Conservation (phyloP, 2,329 filamentous ascomycete genomes). For the Pseudocercospora fuligena region DNA sequence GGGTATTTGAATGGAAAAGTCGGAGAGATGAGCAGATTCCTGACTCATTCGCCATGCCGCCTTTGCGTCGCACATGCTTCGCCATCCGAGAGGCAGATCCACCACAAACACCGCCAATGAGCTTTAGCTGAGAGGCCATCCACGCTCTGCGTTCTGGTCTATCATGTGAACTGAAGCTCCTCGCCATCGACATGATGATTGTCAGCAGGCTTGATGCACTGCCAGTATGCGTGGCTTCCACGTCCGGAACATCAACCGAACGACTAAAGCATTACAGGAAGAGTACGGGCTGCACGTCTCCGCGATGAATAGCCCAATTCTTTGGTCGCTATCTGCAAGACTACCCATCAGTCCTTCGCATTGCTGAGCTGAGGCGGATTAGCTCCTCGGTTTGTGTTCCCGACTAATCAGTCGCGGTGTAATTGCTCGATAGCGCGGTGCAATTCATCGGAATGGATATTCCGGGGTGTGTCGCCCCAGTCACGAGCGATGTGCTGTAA, state of each 20-base stretch:
- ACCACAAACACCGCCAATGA: not conserved
- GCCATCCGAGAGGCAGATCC: not conserved
- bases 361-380: not conserved
- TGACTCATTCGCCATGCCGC: not conserved
- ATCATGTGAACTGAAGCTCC: not conserved
- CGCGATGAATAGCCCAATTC: not conserved
- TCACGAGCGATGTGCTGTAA: not conserved
- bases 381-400: not conserved
- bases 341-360: not conserved
- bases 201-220: not conserved
- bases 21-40: not conserved
- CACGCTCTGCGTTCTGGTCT: not conserved
- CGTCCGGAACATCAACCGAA: not conserved
- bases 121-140: not conserved
- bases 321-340: not conserved
- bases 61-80: not conserved
- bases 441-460: conserved; percentile 7
- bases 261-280: not conserved
- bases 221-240: not conserved
- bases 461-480: not conserved
- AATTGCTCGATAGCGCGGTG: conserved; percentile 1
- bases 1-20: conserved; percentile 34
- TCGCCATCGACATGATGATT: not conserved
- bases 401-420: not conserved
- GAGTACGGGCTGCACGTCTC: not conserved